Base-by-base conservation (phyloP, 257 asterid species). In the Cordia subcordata region DNA sequence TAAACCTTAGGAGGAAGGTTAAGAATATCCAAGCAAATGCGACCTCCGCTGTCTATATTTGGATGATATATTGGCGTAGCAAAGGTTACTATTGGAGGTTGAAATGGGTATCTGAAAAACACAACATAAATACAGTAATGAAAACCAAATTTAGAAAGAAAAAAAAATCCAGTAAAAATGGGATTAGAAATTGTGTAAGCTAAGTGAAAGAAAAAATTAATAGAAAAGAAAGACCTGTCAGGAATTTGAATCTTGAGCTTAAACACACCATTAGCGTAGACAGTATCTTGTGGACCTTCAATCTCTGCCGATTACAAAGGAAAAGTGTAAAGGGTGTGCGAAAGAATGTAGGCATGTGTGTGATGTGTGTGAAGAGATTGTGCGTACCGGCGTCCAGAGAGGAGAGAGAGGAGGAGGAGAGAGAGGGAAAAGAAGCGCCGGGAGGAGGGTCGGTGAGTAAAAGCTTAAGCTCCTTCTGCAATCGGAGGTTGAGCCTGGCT, bases 21-120 rank as follows among this genome's bases (percentile, higher is more conserved):
- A 67, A 88, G 94, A 70, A 88, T 86, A 77, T 88, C 96, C 81
- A 88, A 72, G 76, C 96, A 88, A 84, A 88, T 88, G 57, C 96
- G 87, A 16, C 96, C 96, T 53, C 94, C 96, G n/a, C 65, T 86
- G 68, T 88, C 96, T 5, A 86, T 84, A 66, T 88, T 88, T 4
- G 96, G 96, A 71, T 88, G 96, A 68, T 86, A 86, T 21, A 86
- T 84, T 1, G 94, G 94, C 21, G 95, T 83, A 46, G 75, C 73
- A 63, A 88, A 86, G 10, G 88, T 86, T 80, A 88, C 94, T 54
- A 72, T 73, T 8, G 95, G 96, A 49, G 95, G 96, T 71, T 88
- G 96, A 82, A 86, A 86, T 5, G 95, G 96, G 68, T 88, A 86
- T 82, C 96, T 88, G 53, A 0, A 15, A 8, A 14, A 19, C 16